These are phyloP conservation scores for Platanus orientalis DNA, from an alignment of 164 flowering plant species.

Conservation along the genomic window DNA sequence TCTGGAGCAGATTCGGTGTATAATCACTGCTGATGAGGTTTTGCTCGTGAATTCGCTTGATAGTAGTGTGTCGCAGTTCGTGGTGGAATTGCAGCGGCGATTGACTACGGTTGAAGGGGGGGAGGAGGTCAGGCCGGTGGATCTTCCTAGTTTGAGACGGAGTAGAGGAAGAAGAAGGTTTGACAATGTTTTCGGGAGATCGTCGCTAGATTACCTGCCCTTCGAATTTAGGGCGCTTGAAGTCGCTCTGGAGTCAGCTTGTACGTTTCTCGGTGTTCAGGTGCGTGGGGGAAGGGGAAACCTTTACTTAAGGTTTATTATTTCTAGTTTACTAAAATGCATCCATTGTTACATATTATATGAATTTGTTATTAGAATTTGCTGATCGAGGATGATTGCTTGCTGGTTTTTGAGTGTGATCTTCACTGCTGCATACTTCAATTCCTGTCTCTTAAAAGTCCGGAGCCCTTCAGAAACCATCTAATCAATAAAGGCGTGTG, in stretches of 20 bases:
- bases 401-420: too few relatives aligned
- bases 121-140: constrained; percentile 18
- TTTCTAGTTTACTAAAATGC: neutral
- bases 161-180: constrained; percentile 14
- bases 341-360: too few relatives aligned
- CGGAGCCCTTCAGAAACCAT: too few relatives aligned
- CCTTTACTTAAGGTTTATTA: too few relatives aligned
- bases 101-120: constrained; percentile 6
- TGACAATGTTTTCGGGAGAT: constrained; percentile 4
- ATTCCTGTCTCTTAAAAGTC: too few relatives aligned
- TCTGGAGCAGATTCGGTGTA: constrained; percentile 7
- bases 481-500: too few relatives aligned
- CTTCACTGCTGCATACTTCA: too few relatives aligned
- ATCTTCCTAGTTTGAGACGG: constrained; percentile 10
- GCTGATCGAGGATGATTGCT: neutral
- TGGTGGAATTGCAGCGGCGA: constrained; percentile 2
- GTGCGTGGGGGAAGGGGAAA: constrained; percentile 6
- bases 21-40: constrained; percentile 7
- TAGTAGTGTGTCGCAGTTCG: constrained; percentile 1
- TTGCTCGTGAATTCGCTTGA: constrained; percentile 2
- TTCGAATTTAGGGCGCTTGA: constrained; percentile 45
- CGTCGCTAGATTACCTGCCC: constrained; percentile 31
- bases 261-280: constrained; percentile 43
- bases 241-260: constrained; percentile 39
- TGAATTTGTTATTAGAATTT: neutral